Percentiles rank a stretch among this genome's conserved stretches.
Evolutionary conservation across 345 rosid genomes (phyloP).

Genomic region (Salix caprea): DNA sequence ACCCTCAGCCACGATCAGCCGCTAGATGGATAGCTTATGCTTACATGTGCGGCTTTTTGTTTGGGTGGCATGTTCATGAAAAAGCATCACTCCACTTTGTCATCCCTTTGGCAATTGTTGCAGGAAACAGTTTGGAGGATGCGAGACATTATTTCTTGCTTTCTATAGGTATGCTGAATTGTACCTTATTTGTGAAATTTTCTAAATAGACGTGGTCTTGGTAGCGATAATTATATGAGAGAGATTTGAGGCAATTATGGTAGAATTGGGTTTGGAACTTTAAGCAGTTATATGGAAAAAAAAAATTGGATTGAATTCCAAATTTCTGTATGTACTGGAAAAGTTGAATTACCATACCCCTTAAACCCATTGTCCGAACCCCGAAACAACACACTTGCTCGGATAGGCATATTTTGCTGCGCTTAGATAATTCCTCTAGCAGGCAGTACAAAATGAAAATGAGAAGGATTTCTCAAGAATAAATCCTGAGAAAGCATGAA

Average conservation of each 20-base stretch:
- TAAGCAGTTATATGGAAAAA: too few species aligned
- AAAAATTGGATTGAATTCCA: too few species aligned
- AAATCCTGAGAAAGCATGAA: background rate
- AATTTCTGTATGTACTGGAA: too few species aligned
- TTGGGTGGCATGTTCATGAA: slow-evolving; percentile 99
- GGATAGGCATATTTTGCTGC: too few species aligned
- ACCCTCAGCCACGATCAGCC: slow-evolving; percentile 46
- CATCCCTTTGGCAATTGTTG: slow-evolving; percentile 71
- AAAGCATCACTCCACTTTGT: slow-evolving; percentile 92
- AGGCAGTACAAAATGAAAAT: background rate
- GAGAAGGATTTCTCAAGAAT: background rate
- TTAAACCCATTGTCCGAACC: background rate
- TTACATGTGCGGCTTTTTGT: slow-evolving; percentile 78
- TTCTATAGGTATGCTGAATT: slow-evolving; percentile 56
- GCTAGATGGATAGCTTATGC: slow-evolving; percentile 83
- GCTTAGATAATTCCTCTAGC: too few species aligned
- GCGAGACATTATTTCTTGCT: slow-evolving; percentile 80
- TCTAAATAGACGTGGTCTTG: too few species aligned
- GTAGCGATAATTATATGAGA: too few species aligned
- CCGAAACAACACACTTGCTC: background rate
- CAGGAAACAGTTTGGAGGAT: slow-evolving; percentile 68
- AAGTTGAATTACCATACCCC: too few species aligned
- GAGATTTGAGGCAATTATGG: too few species aligned
- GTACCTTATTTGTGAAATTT: background rate
- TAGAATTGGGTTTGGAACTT: too few species aligned